Base-by-base conservation (phyloP, 2,329 filamentous ascomycete species). In the Fusarium albidum region DNA sequence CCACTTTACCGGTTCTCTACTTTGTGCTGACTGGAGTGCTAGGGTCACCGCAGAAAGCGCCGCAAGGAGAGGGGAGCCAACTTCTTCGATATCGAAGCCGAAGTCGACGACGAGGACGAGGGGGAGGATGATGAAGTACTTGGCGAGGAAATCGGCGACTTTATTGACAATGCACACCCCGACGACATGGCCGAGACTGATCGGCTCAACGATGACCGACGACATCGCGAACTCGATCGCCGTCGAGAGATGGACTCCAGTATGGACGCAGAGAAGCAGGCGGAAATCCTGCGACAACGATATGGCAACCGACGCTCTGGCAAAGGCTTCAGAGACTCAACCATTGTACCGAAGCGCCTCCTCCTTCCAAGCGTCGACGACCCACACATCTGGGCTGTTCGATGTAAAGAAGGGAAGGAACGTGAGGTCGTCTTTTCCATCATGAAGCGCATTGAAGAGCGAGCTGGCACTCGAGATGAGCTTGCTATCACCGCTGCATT, bases 61-160 rank as follows among this genome's bases (percentile, higher is more conserved):
- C 88, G 87, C 72, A 86, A 85, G 71, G 86, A 90, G 61, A 83
- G 84, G 61, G 86, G 91, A 59, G 91, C 91, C 66, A 88, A 89
- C 68, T 97, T 97, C 85, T 87, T 99, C 77, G 95, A 99, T 86
- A 91, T 94, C 69, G 95, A 99, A 81, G 95, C 95, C 72, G 95
- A 97, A 77, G 95, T 99, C 65, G 95, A 98, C 69, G 95, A 96
- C 60, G 92, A 96, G 66, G 92, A 96, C 66, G 90, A 92, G 63
- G 88, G 84, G 63, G 90, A 91, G 57, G 92, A 96, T 61, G 92
- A 96, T 44, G 94, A 97, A 65, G 92, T 96, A 65, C 92, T 96
- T 48, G 86, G 91, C 53, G 88, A 92, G 65, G 92, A 89, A 63
- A 86, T 88, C 46, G 92, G 92, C 51, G 89, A 91, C 63, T 92